Base-by-base conservation (phyloP, 768 basidiomycete genomes). In the Leucosporidium scottii region DNA sequence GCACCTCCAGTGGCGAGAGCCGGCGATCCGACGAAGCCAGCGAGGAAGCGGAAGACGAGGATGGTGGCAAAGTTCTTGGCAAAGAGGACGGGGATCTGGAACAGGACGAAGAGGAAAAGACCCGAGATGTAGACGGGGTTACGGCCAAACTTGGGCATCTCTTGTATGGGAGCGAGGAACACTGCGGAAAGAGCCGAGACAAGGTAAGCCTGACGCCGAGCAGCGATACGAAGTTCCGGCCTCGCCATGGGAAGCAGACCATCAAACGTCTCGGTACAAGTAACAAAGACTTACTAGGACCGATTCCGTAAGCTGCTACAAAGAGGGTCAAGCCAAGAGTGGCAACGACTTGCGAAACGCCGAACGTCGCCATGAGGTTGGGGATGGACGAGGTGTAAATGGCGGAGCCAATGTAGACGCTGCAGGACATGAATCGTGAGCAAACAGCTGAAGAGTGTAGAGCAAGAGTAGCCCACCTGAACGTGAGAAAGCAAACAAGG, bases 1-100 rank as follows among this genome's bases (percentile, higher is more conserved):
- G 71, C 72, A 49, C 78, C 79, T 28, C 79, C 78, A 6, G 78
- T 80, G 4, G 79, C 78, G 20, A 80, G 66, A 7, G 79, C 77
- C 0, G 79, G 79, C 25, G 72, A 74, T 6, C 79, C 78, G 34
- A 77, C 71, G 71, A 79, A 78, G 23, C 80, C 79, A 47, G 77
- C 75, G 23, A 78, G 56, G 70, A 78, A 78, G 31, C 75, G 73
- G 49, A 78, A 72, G 51, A 77, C 76, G 31, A 76, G 73, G 57
- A 81, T 69, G 7, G 76, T 75, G 13, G 23, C 68, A 34, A 64
- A n/a, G 49, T 62, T 51, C 34, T 53, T 60, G 8, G 57, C 58
- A 49, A 72, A 59, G 61, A 68, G 12, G n/a, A 49, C 76, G 3
- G 78, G 77, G 73, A 50, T n/a, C 68, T 80, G 79, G 10, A 79